phyloP scores from a whole-genome alignment of 2,329 filamentous ascomycete species.

The Colletotrichum lini region DNA sequence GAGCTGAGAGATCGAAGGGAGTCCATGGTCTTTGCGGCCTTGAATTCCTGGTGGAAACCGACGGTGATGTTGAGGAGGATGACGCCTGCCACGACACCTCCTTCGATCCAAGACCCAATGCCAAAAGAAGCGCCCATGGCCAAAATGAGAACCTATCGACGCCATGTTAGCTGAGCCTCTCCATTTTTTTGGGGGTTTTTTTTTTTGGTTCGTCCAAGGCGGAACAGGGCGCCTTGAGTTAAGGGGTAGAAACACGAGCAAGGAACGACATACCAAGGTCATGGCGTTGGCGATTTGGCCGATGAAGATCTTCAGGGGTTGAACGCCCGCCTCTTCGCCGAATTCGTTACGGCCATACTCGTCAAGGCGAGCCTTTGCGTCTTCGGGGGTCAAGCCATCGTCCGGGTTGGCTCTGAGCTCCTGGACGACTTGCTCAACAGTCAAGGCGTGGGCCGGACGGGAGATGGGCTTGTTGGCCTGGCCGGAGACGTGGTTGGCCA shows the following conservation, averaged over 20 bases:
- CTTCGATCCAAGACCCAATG: slow-evolving; percentile 73
- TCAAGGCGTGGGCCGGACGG: slow-evolving; percentile 74
- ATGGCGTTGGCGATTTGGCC: slow-evolving; percentile 78
- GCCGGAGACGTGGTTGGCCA: slow-evolving; percentile 54
- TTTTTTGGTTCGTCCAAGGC: too few relatives aligned
- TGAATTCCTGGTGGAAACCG: slow-evolving; percentile 62
- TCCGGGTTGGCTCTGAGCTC: slow-evolving; percentile 70
- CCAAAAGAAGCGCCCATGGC: slow-evolving; percentile 72
- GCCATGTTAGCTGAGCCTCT: neutral
- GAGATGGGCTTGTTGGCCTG: slow-evolving; percentile 67
- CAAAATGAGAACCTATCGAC: slow-evolving; percentile 65
- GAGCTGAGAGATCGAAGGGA: slow-evolving; percentile 61
- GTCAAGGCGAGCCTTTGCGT: slow-evolving; percentile 68
- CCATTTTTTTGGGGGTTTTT: too few relatives aligned
- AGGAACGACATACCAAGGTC: slow-evolving; percentile 67
- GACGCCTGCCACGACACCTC: slow-evolving; percentile 70
- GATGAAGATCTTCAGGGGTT: slow-evolving; percentile 74
- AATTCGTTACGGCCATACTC: slow-evolving; percentile 75
- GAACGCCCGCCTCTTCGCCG: slow-evolving; percentile 72
- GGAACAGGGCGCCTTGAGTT: too few relatives aligned
- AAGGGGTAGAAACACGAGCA: neutral
- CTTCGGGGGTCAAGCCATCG: slow-evolving; percentile 68
- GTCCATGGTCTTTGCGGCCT: slow-evolving; percentile 65
- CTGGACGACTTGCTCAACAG: slow-evolving; percentile 64
- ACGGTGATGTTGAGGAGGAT: slow-evolving; percentile 72